Percentiles rank a stretch among this genome's conserved stretches.
phyloP scores from a whole-genome alignment of 2,329 filamentous ascomycete genomes.

The Pseudogymnoascus sp. region DNA sequence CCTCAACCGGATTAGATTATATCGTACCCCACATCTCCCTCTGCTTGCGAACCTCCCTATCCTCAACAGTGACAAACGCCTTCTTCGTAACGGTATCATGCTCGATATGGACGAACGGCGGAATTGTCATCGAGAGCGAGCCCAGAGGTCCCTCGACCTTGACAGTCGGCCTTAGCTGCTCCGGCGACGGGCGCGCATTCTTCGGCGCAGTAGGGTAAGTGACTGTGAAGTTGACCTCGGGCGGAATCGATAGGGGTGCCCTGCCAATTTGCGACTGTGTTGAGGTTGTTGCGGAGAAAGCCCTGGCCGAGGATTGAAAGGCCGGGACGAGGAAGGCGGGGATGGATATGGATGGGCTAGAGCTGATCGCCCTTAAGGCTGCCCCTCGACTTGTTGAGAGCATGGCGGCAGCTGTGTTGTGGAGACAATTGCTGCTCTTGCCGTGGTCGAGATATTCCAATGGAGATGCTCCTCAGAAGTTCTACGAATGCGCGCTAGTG shows the following conservation, averaged over 20 bases:
- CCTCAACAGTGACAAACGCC: constrained; percentile 61
- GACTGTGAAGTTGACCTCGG: constrained; percentile 70
- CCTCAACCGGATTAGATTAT: constrained; percentile 25
- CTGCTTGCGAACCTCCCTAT: constrained; percentile 64
- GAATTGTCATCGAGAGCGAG: constrained; percentile 69
- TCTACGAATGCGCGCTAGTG: background rate
- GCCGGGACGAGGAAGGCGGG: constrained; percentile 68
- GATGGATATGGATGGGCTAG: constrained; percentile 44
- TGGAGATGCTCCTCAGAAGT: constrained; percentile 6
- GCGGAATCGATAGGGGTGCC: constrained; percentile 71
- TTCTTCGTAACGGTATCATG: constrained; percentile 58
- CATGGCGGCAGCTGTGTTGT: constrained; percentile 40
- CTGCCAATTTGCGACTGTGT: constrained; percentile 77
- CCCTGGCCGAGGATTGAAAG: constrained; percentile 46
- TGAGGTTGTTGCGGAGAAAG: constrained; percentile 65
- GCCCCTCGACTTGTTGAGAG: constrained; percentile 56
- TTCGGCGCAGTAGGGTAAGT: constrained; percentile 44
- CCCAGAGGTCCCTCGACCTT: constrained; percentile 77
- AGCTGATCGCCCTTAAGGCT: constrained; percentile 48
- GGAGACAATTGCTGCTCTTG: constrained; percentile 10
- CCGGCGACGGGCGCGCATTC: constrained; percentile 30
- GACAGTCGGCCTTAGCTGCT: constrained; percentile 56
- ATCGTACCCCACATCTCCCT: constrained; percentile 87
- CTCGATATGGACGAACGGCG: constrained; percentile 65
- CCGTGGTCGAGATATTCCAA: constrained; percentile 4